Conservation (phyloP, 345 rosid genomes). For the Populus davidiana region DNA sequence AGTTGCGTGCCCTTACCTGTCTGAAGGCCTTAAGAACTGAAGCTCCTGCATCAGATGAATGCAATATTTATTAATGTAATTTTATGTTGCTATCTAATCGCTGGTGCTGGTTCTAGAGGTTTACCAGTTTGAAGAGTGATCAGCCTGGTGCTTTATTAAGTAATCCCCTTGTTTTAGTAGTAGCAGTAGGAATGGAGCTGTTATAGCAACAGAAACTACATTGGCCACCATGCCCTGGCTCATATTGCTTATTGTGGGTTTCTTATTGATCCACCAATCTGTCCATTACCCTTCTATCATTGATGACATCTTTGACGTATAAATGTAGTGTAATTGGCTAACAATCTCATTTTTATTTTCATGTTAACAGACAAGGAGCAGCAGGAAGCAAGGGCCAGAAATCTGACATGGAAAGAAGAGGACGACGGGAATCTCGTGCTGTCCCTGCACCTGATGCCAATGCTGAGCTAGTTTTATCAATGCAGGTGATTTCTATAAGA, state of each 20-base stretch:
- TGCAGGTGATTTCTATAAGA: slow-evolving; percentile 54
- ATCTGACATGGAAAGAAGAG: slow-evolving; percentile 65
- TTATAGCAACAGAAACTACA: not conserved
- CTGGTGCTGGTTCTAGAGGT: too few species aligned
- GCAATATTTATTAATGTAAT: not conserved
- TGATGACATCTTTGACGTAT: not conserved
- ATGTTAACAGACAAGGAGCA: slow-evolving; percentile 63
- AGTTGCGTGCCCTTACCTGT: not conserved
- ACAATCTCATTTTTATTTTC: slow-evolving; percentile 11
- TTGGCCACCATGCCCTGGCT: not conserved
- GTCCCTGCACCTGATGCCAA: slow-evolving; percentile 95
- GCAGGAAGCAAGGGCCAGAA: slow-evolving; percentile 71
- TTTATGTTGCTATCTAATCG: not conserved
- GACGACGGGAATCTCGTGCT: slow-evolving; percentile 83
- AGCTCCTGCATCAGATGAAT: not conserved
- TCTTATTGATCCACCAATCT: not conserved
- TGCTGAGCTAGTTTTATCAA: slow-evolving; percentile 75
- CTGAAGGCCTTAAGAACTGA: not conserved
- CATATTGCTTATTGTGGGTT: not conserved
- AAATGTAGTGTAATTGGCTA: not conserved
- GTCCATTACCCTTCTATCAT: not conserved
- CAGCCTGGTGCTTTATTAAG: too few species aligned
- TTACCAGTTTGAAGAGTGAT: too few species aligned
- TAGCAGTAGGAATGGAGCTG: not conserved
- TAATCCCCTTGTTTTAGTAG: too few species aligned